Base-by-base conservation (phyloP, 495 filamentous ascomycete genomes). In the Annulohypoxylon nitens region DNA sequence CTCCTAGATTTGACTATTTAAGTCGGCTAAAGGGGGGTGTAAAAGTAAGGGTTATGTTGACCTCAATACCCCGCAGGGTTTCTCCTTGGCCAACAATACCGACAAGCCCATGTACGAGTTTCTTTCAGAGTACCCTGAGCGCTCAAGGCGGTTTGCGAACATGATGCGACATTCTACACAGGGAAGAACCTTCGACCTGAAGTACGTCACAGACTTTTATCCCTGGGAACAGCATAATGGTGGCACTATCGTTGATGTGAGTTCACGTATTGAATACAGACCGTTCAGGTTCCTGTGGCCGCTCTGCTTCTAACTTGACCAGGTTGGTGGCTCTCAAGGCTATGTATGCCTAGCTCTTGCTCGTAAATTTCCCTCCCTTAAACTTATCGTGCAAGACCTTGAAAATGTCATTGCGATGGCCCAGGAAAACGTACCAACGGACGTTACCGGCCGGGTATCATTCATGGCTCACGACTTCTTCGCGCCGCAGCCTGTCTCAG, bases 391-490 rank as follows among this genome's bases (percentile, higher is more conserved):
- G 2, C 72, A 78, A 58, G 76, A 80, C 6, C 34, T 82, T n/a
- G 73, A 77, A 5, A 77, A 81, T 1, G 75, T 83, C 1, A 18
- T 50, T 16, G 3, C 12, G 2, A 16, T 5, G 9, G 16, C 47
- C 5, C 12, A 50, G 14, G 54, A 64, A 20, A 72, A 72, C 16
- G 79, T 75, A 11, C 45, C 68, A 47, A 33, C 48, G 3, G 26
- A 61, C 8, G 1, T 11, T 12, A 65, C 37, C 3, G 20, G 62
- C 23, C 74, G 81, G 2, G 76, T 88, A 54, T 25, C 62, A 0
- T 88, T 84, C 70, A 69, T 76, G 69, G 76, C 76, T 0, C 82
- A 88, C 55, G 82, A 87, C 66, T 87, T 90, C 71, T 83, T 88
- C 71, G 48, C 77, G 14, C 60, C 71, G 4, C 86, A 89, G 67